phyloP scores from a whole-genome alignment of 768 basidiomycete species.

The Russula earlei region DNA sequence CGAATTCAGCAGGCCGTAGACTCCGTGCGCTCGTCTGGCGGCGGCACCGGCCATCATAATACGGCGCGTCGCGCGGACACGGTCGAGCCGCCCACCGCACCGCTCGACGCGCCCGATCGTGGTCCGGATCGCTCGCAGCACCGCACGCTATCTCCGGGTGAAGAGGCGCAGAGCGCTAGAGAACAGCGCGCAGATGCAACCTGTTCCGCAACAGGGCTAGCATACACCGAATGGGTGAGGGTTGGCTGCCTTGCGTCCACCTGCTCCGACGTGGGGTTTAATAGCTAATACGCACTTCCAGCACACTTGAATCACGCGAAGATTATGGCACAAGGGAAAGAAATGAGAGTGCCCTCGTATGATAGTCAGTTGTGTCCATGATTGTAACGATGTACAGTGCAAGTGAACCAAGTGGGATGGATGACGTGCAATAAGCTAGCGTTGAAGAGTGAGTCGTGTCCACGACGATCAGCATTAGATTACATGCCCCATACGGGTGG shows the following conservation, averaged over 20 bases:
- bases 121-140: constrained; percentile 5
- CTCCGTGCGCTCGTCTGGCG: background rate
- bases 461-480: background rate
- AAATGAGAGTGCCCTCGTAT: background rate
- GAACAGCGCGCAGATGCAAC: constrained; percentile 8
- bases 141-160: background rate
- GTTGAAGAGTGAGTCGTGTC: background rate
- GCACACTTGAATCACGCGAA: background rate
- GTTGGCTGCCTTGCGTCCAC: background rate
- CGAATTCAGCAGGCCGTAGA: constrained; percentile 6
- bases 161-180: background rate
- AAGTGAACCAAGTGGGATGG: too few species aligned
- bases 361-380: background rate
- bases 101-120: background rate
- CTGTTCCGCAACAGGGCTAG: constrained; percentile 2
- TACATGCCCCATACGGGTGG: background rate
- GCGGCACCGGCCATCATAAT: background rate
- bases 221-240: constrained; percentile 11
- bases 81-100: background rate
- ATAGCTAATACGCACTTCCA: background rate
- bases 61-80: background rate
- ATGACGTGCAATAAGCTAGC: background rate
- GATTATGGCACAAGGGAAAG: too few species aligned
- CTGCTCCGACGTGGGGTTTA: background rate
- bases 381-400: background rate